Conservation (phyloP, 148 eudicot species). For the Pharnaceum exiguum region DNA sequence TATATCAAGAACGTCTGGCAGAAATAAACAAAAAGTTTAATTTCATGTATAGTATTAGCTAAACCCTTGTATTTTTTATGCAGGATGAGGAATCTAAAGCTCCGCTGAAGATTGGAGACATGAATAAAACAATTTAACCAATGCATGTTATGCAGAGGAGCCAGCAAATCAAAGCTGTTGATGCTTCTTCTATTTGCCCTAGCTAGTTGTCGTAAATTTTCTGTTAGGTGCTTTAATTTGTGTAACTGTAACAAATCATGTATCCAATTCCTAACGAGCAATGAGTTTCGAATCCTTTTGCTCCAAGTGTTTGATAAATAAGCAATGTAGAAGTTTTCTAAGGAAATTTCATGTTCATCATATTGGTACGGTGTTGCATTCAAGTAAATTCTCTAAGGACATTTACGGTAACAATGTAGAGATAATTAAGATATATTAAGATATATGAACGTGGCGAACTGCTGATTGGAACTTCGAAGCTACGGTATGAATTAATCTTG, state of each 20-base stretch:
- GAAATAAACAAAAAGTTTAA: too few relatives aligned
- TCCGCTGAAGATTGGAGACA: slow-evolving; percentile 15
- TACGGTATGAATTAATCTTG: neutral
- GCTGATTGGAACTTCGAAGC: neutral
- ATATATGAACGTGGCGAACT: too few relatives aligned
- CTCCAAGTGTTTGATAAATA: neutral
- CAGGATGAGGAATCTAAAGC: slow-evolving; percentile 51
- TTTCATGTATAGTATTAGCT: too few relatives aligned
- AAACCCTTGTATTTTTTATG: slow-evolving; percentile 18
- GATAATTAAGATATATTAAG: too few relatives aligned
- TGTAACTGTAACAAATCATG: slow-evolving; percentile 16
- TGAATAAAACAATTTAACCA: slow-evolving; percentile 17
- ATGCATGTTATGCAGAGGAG: neutral
- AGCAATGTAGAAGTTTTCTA: too few relatives aligned
- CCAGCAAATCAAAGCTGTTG: slow-evolving; percentile 10
- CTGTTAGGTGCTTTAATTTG: neutral
- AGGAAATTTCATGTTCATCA: too few relatives aligned
- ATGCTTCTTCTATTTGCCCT: neutral
- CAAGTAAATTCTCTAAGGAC: too few relatives aligned
- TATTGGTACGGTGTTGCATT: too few relatives aligned
- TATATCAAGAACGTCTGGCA: too few relatives aligned
- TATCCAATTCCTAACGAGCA: slow-evolving; percentile 7
- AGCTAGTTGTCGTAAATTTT: slow-evolving; percentile 3
- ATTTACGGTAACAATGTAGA: too few relatives aligned
- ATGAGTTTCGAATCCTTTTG: neutral